Evolutionary conservation across 208 protist species (phyloP), one percentile per base, ranked within the genome.

Genomic region (Spongospora subterranea): DNA sequence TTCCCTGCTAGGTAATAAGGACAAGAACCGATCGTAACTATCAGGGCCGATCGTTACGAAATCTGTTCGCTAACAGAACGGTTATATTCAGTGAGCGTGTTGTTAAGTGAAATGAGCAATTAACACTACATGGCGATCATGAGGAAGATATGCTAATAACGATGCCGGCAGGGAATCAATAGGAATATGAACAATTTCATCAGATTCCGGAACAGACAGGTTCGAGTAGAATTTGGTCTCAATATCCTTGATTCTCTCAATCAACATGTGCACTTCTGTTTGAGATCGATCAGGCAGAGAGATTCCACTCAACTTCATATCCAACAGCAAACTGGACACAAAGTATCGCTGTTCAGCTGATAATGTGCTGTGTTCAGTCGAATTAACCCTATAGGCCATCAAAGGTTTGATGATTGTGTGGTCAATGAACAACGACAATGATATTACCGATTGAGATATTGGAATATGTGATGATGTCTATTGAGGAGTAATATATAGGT

Each of bases 211-310:
- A 29, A 17, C 54, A 17, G 17, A 29, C 54, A 65, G 54, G 54
- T 65, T 65, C 20, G 54, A 17, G 54, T 65, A 65, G n/a, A 82
- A 82, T n/a, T 13, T n/a, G 13, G 71, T 82, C n/a, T 82, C 35
- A 6, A 82, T 20, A 20, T 82, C n/a, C 17, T 6, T n/a, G 71
- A 82, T 82, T 35, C n/a, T 6, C 6, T 20, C 6, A 6, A 13
- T 20, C 17, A 82, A n/a, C 6, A 20, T 13, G 40, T 6, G n/a
- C 17, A 82, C 17, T n/a, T 35, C 17, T 20, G 71, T 43, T 35
- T 43, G 35, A 13, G 35, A 20, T 17, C 35, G 17, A 13, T 6
- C 6, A 35, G n/a, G 13, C 35, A 82, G 71, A 6, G 17, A 6
- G n/a, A 82, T 82, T 13, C 71, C 71, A 13, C 35, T 82, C 6